Evolutionary conservation across 768 basidiomycete species (phyloP).

Genomic region (Daedaleopsis sinensis): DNA sequence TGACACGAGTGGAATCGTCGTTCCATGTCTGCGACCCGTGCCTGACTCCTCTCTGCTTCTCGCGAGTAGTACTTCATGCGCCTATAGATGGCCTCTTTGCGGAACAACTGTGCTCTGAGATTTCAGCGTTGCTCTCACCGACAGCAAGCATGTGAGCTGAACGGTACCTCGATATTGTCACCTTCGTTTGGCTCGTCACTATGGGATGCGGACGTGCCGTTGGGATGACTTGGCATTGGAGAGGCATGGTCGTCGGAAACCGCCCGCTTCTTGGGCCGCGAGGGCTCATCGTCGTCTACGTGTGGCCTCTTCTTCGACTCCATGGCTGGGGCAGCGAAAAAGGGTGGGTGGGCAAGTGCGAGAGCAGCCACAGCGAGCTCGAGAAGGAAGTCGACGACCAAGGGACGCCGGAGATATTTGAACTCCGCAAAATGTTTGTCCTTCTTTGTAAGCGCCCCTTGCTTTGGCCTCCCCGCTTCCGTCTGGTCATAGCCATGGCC

Average conservation of each 20-base stretch:
- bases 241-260: conserved; percentile 27
- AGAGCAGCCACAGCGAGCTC: conserved; percentile 17
- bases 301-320: conserved; percentile 32
- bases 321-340: conserved; percentile 14
- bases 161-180: conserved; percentile 32
- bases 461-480: not conserved
- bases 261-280: conserved; percentile 32
- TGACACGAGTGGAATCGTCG: conserved; percentile 29
- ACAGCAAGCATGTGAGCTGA: not conserved
- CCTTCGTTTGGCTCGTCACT: conserved; percentile 32
- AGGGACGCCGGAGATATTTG: conserved; percentile 12
- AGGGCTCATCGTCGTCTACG: conserved; percentile 26
- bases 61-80: conserved; percentile 36
- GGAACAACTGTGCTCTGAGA: conserved; percentile 24
- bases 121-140: too few relatives aligned
- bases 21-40: conserved; percentile 32
- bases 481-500: not conserved
- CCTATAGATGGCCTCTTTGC: conserved; percentile 36
- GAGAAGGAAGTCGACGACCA: conserved; percentile 20
- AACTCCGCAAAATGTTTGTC: conserved; percentile 23
- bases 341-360: not conserved
- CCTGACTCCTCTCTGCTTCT: conserved; percentile 32
- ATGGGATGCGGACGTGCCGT: conserved; percentile 25
- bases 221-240: conserved; percentile 23
- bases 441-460: conserved; percentile 15